Conservation (phyloP, 2,329 filamentous ascomycete species). For the Beauveria sp. region DNA sequence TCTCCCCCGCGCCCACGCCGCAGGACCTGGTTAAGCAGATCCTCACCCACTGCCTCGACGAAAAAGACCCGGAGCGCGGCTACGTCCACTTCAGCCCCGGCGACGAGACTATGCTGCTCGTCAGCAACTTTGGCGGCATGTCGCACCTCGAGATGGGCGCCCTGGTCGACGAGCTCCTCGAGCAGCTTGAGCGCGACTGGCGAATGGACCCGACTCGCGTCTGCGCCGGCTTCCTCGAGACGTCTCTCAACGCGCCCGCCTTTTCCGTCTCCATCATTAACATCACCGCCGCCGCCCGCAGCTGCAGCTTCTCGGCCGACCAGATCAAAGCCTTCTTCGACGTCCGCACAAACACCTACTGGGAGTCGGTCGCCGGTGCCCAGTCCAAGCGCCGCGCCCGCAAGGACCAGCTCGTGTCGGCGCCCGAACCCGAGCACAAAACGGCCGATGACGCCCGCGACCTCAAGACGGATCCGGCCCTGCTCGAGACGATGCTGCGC, state of each 20-base stretch:
- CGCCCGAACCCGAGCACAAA: conserved; percentile 27
- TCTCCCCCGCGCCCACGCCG: conserved; percentile 43
- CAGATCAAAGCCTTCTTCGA: conserved; percentile 60
- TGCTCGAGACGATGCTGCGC: conserved; percentile 48
- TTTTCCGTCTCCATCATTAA: conserved; percentile 63
- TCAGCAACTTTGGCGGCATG: conserved; percentile 54
- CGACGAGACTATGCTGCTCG: conserved; percentile 44
- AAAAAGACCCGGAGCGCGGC: conserved; percentile 40
- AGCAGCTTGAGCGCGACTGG: conserved; percentile 40
- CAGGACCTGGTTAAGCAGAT: conserved; percentile 47
- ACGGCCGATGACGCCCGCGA: conserved; percentile 31
- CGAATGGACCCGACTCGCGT: conserved; percentile 45
- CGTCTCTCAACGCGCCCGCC: conserved; percentile 62
- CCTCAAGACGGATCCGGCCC: conserved; percentile 41
- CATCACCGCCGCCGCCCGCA: conserved; percentile 38
- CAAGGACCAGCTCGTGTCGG: conserved; percentile 34
- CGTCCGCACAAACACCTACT: conserved; percentile 48
- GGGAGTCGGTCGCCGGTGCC: conserved; percentile 44
- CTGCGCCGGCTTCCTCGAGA: conserved; percentile 58
- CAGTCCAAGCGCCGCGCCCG: conserved; percentile 31
- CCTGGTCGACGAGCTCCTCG: conserved; percentile 43
- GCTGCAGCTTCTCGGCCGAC: conserved; percentile 36
- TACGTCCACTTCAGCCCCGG: conserved; percentile 39
- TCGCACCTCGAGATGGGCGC: conserved; percentile 50
- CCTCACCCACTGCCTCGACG: conserved; percentile 52